phyloP scores from a whole-genome alignment of 176 grass and related monocot species.

The Echinochloa phyllopogon region DNA sequence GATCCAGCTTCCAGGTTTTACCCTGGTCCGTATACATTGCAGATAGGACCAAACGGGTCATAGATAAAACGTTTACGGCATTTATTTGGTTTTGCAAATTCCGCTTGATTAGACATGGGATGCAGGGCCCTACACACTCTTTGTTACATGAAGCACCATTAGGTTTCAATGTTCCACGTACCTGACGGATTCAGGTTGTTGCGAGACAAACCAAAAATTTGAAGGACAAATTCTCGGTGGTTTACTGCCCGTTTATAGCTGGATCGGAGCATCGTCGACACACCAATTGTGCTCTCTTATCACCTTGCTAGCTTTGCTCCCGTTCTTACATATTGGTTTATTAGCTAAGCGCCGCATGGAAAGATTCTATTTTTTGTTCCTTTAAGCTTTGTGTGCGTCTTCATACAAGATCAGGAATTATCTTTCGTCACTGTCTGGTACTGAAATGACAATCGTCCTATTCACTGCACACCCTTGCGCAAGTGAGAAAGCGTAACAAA shows the following conservation, averaged over 20 bases:
- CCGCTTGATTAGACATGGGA: too few relatives aligned
- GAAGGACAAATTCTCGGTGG: background rate
- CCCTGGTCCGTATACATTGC: too few relatives aligned
- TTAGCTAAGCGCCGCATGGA: background rate
- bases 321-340: constrained; percentile 8
- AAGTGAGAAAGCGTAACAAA: constrained; percentile 6
- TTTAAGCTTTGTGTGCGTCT: constrained; percentile 32
- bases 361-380: constrained; percentile 46
- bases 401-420: constrained; percentile 35
- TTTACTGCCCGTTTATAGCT: background rate
- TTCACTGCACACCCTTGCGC: constrained; percentile 10
- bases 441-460: constrained; percentile 44
- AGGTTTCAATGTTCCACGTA: too few relatives aligned
- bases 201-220: background rate
- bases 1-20: too few relatives aligned
- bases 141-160: too few relatives aligned
- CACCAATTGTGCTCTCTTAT: background rate
- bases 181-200: too few relatives aligned
- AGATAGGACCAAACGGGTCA: too few relatives aligned
- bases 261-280: constrained; percentile 2
- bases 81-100: too few relatives aligned
- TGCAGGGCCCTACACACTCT: too few relatives aligned
- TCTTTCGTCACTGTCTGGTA: constrained; percentile 1
- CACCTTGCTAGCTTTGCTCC: background rate
- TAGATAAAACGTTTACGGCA: too few relatives aligned